A percentile compares a stretch with the other conserved stretches of the same genome.
These are phyloP conservation scores for Piromyces finnis DNA, from an alignment of 192 early-diverging fungal genomes.

Conservation along the genomic window DNA sequence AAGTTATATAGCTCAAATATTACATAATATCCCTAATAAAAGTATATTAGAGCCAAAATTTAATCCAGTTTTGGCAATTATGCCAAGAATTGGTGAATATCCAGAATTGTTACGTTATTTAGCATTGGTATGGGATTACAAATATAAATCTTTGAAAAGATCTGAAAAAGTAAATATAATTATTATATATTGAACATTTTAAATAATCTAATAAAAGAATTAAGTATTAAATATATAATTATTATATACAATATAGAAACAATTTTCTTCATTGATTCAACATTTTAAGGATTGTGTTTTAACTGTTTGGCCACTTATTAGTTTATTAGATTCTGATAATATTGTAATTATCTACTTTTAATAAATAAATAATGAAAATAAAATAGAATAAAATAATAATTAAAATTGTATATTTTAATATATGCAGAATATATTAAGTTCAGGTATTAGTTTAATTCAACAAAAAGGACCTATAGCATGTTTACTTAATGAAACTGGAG, in stretches of 20 bases:
- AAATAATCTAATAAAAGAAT: too few relatives aligned
- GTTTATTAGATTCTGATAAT: neutral
- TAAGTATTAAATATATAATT: too few relatives aligned
- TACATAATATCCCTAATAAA: constrained; percentile 5
- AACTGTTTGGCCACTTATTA: constrained; percentile 14
- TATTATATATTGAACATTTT: too few relatives aligned
- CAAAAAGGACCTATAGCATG: neutral
- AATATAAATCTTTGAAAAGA: constrained; percentile 4
- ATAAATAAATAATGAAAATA: too few relatives aligned
- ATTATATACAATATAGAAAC: neutral
- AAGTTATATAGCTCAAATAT: constrained; percentile 14
- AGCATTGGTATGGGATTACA: constrained; percentile 15
- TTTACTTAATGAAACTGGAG: neutral
- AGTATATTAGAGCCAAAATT: neutral
- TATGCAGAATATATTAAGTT: neutral
- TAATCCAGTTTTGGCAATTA: constrained; percentile 13
- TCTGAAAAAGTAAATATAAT: constrained; percentile 6
- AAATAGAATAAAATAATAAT: too few relatives aligned
- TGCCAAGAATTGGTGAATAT: constrained; percentile 16
- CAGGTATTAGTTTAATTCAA: neutral
- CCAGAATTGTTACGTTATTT: constrained; percentile 18
- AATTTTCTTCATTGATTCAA: neutral
- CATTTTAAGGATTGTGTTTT: constrained; percentile 10
- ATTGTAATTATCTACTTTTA: neutral
- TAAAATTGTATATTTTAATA: too few relatives aligned